These are phyloP conservation scores for Backusella westeae DNA, from an alignment of 192 early-diverging fungal species.

Conservation along the genomic window DNA sequence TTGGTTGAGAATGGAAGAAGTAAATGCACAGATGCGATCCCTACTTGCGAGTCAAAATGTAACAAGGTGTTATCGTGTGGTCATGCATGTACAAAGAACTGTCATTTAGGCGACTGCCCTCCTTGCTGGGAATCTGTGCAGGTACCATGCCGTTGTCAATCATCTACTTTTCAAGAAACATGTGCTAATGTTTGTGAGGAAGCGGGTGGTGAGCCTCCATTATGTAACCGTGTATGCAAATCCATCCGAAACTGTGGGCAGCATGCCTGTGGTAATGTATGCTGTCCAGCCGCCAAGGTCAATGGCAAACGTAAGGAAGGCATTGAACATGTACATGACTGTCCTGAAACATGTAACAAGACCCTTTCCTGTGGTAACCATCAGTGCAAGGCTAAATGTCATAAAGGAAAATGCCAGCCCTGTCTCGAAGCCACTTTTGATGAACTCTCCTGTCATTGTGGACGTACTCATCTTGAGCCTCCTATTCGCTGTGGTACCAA, in stretches of 20 bases:
- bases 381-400: slow-evolving; percentile 71
- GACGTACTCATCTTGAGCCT: slow-evolving; percentile 72
- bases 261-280: slow-evolving; percentile 62
- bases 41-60: slow-evolving; percentile 63
- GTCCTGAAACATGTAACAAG: slow-evolving; percentile 70
- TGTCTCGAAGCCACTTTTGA: slow-evolving; percentile 77
- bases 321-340: slow-evolving; percentile 47
- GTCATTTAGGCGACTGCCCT: slow-evolving; percentile 62
- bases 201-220: slow-evolving; percentile 41
- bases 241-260: slow-evolving; percentile 62
- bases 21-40: slow-evolving; percentile 51
- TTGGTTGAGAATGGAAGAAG: slow-evolving; percentile 29
- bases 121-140: slow-evolving; percentile 56
- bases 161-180: slow-evolving; percentile 38
- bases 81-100: slow-evolving; percentile 56
- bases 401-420: slow-evolving; percentile 70
- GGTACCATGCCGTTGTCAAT: slow-evolving; percentile 64
- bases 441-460: slow-evolving; percentile 85
- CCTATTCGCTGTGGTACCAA: slow-evolving; percentile 84
- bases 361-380: slow-evolving; percentile 81
- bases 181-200: slow-evolving; percentile 43
- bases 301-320: slow-evolving; percentile 22
- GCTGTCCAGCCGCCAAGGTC: slow-evolving; percentile 56
- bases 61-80: slow-evolving; percentile 56
- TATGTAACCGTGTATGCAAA: slow-evolving; percentile 62